These are phyloP conservation scores for Aspergillus incahuasiensis DNA, from an alignment of 495 filamentous ascomycete species.

Conservation along the genomic window DNA sequence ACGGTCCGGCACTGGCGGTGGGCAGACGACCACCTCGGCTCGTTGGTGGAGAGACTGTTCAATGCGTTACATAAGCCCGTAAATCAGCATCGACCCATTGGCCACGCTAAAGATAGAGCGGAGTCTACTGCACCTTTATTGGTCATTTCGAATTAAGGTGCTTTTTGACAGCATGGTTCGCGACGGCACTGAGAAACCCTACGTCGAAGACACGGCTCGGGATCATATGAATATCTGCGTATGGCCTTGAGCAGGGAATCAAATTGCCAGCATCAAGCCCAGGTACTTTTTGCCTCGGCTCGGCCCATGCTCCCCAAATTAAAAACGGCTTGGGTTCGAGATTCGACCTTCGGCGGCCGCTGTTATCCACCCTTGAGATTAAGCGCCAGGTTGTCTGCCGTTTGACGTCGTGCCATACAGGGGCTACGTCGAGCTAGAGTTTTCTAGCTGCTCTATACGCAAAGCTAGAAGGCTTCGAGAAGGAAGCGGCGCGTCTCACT, in stretches of 20 bases:
- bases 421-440: neutral
- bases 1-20: neutral
- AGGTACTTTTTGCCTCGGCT: neutral
- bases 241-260: neutral
- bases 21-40: neutral
- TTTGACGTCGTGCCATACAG: neutral
- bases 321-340: neutral
- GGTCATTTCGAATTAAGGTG: neutral
- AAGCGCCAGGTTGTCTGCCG: neutral
- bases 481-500: neutral
- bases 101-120: conserved; percentile 11
- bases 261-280: neutral
- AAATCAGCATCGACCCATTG: neutral
- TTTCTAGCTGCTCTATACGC: neutral
- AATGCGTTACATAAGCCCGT: neutral
- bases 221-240: neutral
- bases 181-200: neutral
- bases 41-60: neutral
- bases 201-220: neutral
- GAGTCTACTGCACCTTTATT: neutral
- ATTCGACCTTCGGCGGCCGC: neutral
- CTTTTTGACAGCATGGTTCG: neutral
- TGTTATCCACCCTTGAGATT: neutral
- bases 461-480: conserved; percentile 5
- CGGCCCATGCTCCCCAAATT: neutral